These are phyloP conservation scores for Rubia tinctorum DNA, from an alignment of 305 asterid genomes.

Conservation along the genomic window DNA sequence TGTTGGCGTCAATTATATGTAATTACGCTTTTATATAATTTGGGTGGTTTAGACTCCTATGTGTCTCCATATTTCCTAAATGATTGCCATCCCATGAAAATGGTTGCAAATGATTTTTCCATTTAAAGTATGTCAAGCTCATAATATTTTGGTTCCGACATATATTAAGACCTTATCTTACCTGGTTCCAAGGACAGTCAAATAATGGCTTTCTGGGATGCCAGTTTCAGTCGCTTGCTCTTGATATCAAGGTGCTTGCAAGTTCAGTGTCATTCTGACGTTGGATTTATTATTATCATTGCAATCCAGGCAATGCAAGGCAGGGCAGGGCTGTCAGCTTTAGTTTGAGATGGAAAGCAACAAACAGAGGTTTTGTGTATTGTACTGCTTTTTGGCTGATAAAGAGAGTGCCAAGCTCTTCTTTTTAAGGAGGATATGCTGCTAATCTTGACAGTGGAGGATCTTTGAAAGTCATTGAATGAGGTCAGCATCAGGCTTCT, in stretches of 20 bases:
- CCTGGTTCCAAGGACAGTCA: not conserved
- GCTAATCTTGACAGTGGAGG: slow-evolving; percentile 87
- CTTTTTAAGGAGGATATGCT: slow-evolving; percentile 67
- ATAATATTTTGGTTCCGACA: not conserved
- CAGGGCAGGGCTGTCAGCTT: slow-evolving; percentile 79
- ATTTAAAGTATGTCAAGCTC: not conserved
- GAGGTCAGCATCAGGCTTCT: slow-evolving; percentile 44
- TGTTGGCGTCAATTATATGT: not conserved
- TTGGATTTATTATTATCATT: slow-evolving; percentile 14
- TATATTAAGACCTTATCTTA: not conserved
- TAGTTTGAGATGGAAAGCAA: slow-evolving; percentile 73
- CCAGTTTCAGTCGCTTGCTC: not conserved
- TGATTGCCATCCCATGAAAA: not conserved
- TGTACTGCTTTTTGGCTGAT: slow-evolving; percentile 18
- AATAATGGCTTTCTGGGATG: not conserved
- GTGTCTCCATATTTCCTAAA: not conserved
- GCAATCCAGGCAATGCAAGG: slow-evolving; percentile 78
- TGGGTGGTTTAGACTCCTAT: not conserved
- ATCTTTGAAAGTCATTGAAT: slow-evolving; percentile 83
- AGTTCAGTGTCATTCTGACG: not conserved
- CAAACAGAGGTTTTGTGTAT: slow-evolving; percentile 54
- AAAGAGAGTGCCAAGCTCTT: slow-evolving; percentile 22
- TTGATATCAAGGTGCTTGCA: not conserved
- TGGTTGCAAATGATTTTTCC: not conserved
- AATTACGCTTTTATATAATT: not conserved